A percentile compares a stretch with the other conserved stretches of the same genome.
Evolutionary conservation across 2,329 filamentous ascomycete species (phyloP).

Genomic region (Grosmannia serpens): DNA sequence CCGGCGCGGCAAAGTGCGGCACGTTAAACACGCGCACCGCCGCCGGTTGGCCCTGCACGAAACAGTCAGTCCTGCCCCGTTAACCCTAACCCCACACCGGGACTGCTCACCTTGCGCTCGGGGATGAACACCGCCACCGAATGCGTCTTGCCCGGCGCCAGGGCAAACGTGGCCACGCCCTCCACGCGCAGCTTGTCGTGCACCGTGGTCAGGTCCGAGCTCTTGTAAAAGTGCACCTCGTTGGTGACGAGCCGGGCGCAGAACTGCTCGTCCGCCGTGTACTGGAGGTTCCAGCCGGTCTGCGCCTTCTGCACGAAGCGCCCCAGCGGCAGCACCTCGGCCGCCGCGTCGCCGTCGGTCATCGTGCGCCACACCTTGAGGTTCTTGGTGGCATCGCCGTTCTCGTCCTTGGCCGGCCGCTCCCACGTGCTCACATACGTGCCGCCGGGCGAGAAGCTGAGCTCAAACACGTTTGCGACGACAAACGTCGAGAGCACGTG

Average conservation of each 20-base stretch:
- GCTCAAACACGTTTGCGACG: constrained; percentile 78
- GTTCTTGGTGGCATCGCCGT: constrained; percentile 89
- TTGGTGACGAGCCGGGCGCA: constrained; percentile 93
- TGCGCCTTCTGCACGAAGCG: constrained; percentile 93
- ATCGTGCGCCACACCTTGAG: constrained; percentile 89
- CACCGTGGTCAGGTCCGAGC: constrained; percentile 69
- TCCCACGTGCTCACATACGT: constrained; percentile 97
- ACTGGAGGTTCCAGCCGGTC: constrained; percentile 94
- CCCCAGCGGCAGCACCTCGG: constrained; percentile 59
- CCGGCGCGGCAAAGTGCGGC: constrained; percentile 67
- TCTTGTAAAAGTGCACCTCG: constrained; percentile 95
- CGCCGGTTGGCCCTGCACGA: constrained; percentile 70
- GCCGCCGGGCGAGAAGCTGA: constrained; percentile 86
- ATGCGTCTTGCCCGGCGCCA: constrained; percentile 81
- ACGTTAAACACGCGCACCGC: constrained; percentile 91
- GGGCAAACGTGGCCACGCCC: constrained; percentile 77
- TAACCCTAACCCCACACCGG: background rate
- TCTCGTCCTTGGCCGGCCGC: constrained; percentile 81
- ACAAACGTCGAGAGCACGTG: constrained; percentile 62
- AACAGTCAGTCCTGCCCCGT: no score
- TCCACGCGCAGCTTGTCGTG: constrained; percentile 95
- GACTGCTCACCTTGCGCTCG: constrained; percentile 69
- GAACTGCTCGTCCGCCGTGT: constrained; percentile 84
- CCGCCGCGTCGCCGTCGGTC: constrained; percentile 51
- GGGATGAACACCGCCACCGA: constrained; percentile 92